Conservation (phyloP, 106 monocot species). For the Vanilla planifolia region DNA sequence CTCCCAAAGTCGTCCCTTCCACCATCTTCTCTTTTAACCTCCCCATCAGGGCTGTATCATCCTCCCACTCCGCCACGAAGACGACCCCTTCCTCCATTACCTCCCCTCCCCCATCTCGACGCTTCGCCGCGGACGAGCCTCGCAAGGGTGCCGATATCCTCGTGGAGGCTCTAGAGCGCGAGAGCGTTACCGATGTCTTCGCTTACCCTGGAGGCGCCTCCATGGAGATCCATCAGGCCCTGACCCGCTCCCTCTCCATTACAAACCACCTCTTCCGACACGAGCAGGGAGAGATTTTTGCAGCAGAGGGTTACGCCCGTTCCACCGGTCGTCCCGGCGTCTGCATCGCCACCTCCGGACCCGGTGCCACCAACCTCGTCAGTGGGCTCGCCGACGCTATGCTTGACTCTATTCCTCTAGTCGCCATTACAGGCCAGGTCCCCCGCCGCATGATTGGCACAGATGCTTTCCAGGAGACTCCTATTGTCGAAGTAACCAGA, state of each 20-base stretch:
- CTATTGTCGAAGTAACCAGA: slow-evolving; percentile 85
- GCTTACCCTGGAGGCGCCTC: slow-evolving; percentile 92
- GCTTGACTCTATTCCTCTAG: slow-evolving; percentile 83
- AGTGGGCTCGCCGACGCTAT: slow-evolving; percentile 77
- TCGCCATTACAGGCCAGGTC: slow-evolving; percentile 95
- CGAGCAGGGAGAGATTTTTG: slow-evolving; percentile 92
- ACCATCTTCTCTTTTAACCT: too few species aligned
- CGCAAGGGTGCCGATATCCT: slow-evolving; percentile 91
- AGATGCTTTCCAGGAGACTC: slow-evolving; percentile 92
- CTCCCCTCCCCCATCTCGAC: background rate
- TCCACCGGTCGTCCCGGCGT: slow-evolving; percentile 78
- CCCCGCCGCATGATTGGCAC: slow-evolving; percentile 93
- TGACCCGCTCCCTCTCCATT: slow-evolving; percentile 68
- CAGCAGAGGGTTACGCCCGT: slow-evolving; percentile 73
- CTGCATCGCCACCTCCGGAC: slow-evolving; percentile 93
- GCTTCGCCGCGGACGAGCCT: slow-evolving; percentile 44
- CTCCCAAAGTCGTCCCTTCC: background rate
- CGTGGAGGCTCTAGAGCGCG: slow-evolving; percentile 80
- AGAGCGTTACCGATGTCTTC: slow-evolving; percentile 76
- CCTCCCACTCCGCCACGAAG: background rate
- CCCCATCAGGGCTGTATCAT: background rate
- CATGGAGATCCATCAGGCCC: slow-evolving; percentile 97
- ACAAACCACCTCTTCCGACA: slow-evolving; percentile 78
- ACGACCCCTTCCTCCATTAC: slow-evolving; percentile 1
- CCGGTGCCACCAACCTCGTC: slow-evolving; percentile 92